phyloP scores from a whole-genome alignment of 1,139 yeast species.

The Pichiaceae sp. region DNA sequence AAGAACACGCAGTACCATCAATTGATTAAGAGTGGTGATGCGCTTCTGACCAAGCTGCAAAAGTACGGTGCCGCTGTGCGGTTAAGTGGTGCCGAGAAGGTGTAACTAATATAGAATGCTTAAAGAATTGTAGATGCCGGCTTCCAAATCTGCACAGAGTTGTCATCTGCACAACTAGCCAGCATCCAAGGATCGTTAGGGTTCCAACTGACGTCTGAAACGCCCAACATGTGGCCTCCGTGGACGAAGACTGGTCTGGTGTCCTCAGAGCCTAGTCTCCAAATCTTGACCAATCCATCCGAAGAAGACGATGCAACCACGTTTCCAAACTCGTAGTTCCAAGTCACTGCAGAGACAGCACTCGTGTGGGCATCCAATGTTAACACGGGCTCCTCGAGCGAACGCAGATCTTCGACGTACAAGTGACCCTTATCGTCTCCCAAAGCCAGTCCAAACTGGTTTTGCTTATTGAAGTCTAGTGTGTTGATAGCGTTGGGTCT shows the following conservation, averaged over 20 bases:
- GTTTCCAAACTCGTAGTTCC: slow-evolving; percentile 62
- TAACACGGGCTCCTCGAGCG: slow-evolving; percentile 24
- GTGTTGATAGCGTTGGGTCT: slow-evolving; percentile 38
- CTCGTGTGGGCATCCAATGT: slow-evolving; percentile 42
- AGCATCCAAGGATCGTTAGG: slow-evolving; percentile 69
- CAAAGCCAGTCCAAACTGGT: slow-evolving; percentile 51
- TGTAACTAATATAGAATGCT: slow-evolving; percentile 14
- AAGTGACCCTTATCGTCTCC: slow-evolving; percentile 61
- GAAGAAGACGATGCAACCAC: slow-evolving; percentile 65
- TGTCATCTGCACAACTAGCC: slow-evolving; percentile 83
- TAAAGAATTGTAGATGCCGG: slow-evolving; percentile 25
- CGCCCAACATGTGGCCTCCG: slow-evolving; percentile 86
- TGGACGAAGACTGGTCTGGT: slow-evolving; percentile 54
- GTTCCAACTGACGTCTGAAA: slow-evolving; percentile 85
- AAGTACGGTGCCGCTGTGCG: slow-evolving; percentile 97
- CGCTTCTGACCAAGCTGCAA: slow-evolving; percentile 85
- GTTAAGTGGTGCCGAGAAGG: slow-evolving; percentile 83
- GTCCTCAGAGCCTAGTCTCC: slow-evolving; percentile 42
- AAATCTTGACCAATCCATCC: slow-evolving; percentile 63
- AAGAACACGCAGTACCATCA: slow-evolving; percentile 89
- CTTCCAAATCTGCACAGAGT: slow-evolving; percentile 80
- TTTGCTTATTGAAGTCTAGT: slow-evolving; percentile 52
- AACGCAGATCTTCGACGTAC: slow-evolving; percentile 65
- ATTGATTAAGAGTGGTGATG: slow-evolving; percentile 88
- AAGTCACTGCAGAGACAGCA: slow-evolving; percentile 61